These are phyloP conservation scores for Aspergillus sergii DNA, from an alignment of 2,329 filamentous ascomycete genomes.

Conservation along the genomic window DNA sequence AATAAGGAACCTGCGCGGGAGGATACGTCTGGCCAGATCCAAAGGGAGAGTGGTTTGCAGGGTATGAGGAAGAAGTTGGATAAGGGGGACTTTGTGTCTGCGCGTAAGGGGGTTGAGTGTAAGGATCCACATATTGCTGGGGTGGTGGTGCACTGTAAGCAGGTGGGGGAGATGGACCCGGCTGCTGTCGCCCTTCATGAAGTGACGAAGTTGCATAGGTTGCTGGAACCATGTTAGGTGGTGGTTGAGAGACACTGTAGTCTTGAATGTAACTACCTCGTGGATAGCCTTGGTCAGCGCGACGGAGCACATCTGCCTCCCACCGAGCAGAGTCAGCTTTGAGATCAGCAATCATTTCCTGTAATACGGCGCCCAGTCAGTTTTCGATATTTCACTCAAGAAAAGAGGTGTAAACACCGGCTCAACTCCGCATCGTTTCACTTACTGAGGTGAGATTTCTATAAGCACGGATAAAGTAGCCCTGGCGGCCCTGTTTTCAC, in stretches of 20 bases:
- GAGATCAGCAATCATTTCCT: constrained; percentile 60
- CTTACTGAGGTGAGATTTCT: constrained; percentile 76
- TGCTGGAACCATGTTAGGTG: constrained; percentile 42
- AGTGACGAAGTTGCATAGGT: constrained; percentile 40
- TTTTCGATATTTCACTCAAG: constrained; percentile 4
- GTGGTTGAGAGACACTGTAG: constrained; percentile 37
- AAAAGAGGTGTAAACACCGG: constrained; percentile 7
- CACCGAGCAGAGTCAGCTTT: constrained; percentile 57
- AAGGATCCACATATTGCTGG: constrained; percentile 39
- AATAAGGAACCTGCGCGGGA: constrained; percentile 36
- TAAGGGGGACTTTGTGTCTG: constrained; percentile 38
- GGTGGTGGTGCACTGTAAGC: constrained; percentile 38
- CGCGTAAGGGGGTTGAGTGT: constrained; percentile 35
- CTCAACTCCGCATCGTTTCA: constrained; percentile 8
- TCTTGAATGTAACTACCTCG: constrained; percentile 47
- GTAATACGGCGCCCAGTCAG: constrained; percentile 25
- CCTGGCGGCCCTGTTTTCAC: constrained; percentile 63
- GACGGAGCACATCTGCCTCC: constrained; percentile 47
- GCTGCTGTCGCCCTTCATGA: constrained; percentile 42
- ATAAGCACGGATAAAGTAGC: constrained; percentile 79
- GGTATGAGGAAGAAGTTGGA: constrained; percentile 34
- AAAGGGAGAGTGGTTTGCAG: constrained; percentile 39
- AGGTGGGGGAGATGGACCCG: constrained; percentile 41
- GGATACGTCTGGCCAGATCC: constrained; percentile 38
- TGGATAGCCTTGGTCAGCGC: constrained; percentile 44